Conservation (phyloP, 441 rosid species). For the Erodium moschatum region DNA sequence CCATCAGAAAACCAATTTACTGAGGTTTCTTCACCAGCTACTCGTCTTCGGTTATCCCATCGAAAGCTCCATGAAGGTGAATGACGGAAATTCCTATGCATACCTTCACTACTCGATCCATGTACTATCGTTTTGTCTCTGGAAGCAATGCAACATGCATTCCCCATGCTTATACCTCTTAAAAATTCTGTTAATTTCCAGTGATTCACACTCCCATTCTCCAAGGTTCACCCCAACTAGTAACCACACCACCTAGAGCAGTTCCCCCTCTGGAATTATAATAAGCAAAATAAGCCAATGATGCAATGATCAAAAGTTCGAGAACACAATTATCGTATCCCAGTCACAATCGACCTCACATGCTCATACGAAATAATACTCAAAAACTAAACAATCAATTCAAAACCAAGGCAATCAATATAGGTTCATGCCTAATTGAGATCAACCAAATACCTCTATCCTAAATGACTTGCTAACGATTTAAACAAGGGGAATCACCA, state of each 20-base stretch:
- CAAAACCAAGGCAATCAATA: neutral
- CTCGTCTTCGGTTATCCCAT: constrained; percentile 93
- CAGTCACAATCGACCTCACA: neutral
- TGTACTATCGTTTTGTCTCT: constrained; percentile 67
- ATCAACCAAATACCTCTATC: neutral
- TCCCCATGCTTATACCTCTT: constrained; percentile 49
- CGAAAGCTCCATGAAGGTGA: constrained; percentile 91
- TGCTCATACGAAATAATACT: neutral
- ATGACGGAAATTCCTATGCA: constrained; percentile 55
- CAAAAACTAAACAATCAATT: neutral
- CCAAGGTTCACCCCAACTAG: constrained; percentile 14
- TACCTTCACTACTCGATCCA: constrained; percentile 48
- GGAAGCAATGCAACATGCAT: constrained; percentile 87
- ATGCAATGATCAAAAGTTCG: neutral
- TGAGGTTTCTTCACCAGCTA: constrained; percentile 88
- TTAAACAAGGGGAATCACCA: neutral
- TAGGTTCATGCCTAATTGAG: neutral
- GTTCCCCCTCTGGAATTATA: neutral
- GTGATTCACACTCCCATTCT: constrained; percentile 25
- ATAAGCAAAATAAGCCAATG: neutral
- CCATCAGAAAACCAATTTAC: constrained; percentile 65
- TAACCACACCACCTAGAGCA: constrained; percentile 2
- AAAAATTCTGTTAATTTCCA: neutral
- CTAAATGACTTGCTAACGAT: neutral
- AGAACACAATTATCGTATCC: neutral